phyloP scores from a whole-genome alignment of 768 basidiomycete genomes.

The Leccinum olivaceopallidum region DNA sequence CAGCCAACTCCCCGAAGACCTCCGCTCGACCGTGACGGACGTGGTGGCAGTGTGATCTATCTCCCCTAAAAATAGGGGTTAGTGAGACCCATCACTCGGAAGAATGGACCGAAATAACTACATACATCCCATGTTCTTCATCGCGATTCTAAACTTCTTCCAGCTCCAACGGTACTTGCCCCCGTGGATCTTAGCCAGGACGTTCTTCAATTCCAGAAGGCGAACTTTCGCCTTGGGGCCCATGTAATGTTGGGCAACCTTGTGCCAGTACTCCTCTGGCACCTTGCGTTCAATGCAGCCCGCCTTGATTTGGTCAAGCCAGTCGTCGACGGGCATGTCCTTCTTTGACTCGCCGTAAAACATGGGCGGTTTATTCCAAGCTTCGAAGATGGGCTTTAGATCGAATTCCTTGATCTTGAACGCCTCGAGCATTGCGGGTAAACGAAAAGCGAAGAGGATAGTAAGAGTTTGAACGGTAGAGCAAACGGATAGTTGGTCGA shows the following conservation, averaged over 20 bases:
- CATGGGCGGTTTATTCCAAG: conserved; percentile 66
- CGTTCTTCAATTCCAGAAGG: conserved; percentile 68
- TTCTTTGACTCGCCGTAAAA: conserved; percentile 71
- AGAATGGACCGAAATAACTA: conserved; percentile 14
- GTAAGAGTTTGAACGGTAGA: conserved; percentile 11
- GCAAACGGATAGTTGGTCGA: conserved; percentile 18
- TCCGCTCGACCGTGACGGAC: conserved; percentile 57
- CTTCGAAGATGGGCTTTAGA: conserved; percentile 63
- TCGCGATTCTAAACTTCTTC: conserved; percentile 79
- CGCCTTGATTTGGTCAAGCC: conserved; percentile 69
- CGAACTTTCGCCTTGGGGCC: conserved; percentile 66
- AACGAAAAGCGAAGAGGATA: conserved; percentile 1
- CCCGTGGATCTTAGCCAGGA: conserved; percentile 72
- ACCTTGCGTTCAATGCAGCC: conserved; percentile 72
- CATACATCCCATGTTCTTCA: conserved; percentile 83
- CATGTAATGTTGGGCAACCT: conserved; percentile 76
- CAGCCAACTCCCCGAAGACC: conserved; percentile 49
- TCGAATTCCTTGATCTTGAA: conserved; percentile 82
- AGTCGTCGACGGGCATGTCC: conserved; percentile 68
- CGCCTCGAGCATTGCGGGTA: conserved; percentile 56
- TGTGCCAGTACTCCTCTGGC: conserved; percentile 82
- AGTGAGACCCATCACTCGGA: conserved; percentile 1
- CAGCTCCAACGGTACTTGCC: conserved; percentile 81
- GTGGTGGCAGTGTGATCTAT: conserved; percentile 62
- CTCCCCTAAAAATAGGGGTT: conserved; percentile 49